These are phyloP conservation scores for Ustilago cynodontis DNA, from an alignment of 1,284 basidiomycete genomes.

Conservation along the genomic window DNA sequence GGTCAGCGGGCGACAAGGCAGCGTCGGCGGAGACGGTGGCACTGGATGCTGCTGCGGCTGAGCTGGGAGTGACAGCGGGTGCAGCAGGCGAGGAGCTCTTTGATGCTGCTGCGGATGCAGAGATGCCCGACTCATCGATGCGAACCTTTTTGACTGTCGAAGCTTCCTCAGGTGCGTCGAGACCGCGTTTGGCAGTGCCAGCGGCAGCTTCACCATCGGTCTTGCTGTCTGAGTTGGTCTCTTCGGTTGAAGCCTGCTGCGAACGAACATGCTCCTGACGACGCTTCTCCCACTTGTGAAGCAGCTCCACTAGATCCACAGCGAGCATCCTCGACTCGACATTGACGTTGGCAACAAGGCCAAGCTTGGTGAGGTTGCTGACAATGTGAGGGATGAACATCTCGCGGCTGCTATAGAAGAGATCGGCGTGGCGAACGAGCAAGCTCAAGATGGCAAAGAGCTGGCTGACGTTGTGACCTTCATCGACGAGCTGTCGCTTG, in stretches of 20 bases:
- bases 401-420: constrained; percentile 93
- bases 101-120: constrained; percentile 60
- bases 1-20: constrained; percentile 38
- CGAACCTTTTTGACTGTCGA: constrained; percentile 71
- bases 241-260: constrained; percentile 22
- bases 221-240: constrained; percentile 6
- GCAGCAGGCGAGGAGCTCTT: constrained; percentile 62
- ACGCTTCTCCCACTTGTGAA: constrained; percentile 71
- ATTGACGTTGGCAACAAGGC: constrained; percentile 78
- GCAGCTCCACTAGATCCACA: constrained; percentile 71
- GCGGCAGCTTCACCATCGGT: constrained; percentile 18
- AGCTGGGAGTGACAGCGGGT: constrained; percentile 23
- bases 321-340: constrained; percentile 80
- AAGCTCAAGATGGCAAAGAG: constrained; percentile 91
- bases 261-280: constrained; percentile 70
- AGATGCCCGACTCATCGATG: constrained; percentile 71
- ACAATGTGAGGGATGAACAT: constrained; percentile 97
- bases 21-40: constrained; percentile 9
- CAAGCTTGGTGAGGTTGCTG: constrained; percentile 87
- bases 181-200: constrained; percentile 31
- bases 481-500: constrained; percentile 87
- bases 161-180: constrained; percentile 42
- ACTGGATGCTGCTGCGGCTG: not conserved
- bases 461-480: constrained; percentile 82
- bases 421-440: constrained; percentile 87